Conservation (phyloP, 176 grass and related monocot genomes). For the Thinopyrum elongatum region DNA sequence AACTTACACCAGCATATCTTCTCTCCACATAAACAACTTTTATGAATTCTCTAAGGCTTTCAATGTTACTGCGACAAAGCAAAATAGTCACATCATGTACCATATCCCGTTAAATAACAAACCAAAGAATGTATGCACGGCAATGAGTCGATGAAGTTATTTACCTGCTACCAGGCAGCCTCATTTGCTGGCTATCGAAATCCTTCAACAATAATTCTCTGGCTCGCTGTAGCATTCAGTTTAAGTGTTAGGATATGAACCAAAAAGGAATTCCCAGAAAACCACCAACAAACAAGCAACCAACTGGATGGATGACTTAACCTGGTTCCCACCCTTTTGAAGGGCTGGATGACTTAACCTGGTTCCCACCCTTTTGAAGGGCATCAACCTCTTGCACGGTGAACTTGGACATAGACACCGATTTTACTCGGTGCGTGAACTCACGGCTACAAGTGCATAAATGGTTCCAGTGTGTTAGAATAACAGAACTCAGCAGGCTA, state of each 20-base stretch:
- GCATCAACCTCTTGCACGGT: constrained; percentile 68
- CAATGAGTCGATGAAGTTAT: neutral
- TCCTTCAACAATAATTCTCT: constrained; percentile 75
- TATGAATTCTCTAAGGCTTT: constrained; percentile 83
- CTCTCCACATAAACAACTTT: constrained; percentile 86
- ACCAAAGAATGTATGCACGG: neutral
- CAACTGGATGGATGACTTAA: constrained; percentile 17
- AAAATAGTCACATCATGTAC: neutral
- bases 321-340: constrained; percentile 91
- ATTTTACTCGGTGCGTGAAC: constrained; percentile 96
- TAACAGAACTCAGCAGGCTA: neutral
- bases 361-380: constrained; percentile 88
- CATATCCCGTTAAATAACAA: neutral
- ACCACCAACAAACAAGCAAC: neutral
- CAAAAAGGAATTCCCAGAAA: constrained; percentile 13
- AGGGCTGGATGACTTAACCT: constrained; percentile 84
- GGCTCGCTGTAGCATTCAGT: constrained; percentile 50
- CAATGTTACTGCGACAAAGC: constrained; percentile 48
- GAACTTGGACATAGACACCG: constrained; percentile 83
- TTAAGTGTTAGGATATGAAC: constrained; percentile 18
- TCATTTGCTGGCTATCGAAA: constrained; percentile 61
- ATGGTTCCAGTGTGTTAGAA: neutral
- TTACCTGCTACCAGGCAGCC: constrained; percentile 72
- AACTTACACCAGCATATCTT: constrained; percentile 49
- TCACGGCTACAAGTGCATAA: constrained; percentile 55